Base-by-base conservation (phyloP, 106 monocot species). In the Apostasia ramifera region DNA sequence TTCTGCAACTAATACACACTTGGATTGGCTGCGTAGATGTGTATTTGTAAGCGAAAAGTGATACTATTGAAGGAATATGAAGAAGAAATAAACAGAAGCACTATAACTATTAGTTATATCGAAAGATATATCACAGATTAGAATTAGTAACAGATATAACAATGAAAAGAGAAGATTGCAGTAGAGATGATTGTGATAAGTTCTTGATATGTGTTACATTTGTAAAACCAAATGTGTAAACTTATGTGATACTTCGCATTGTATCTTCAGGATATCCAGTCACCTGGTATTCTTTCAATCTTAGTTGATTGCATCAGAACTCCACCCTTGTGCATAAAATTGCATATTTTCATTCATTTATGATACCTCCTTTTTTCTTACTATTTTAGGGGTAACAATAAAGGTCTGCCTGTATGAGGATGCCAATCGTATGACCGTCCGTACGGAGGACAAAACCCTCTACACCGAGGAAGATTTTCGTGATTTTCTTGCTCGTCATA, bases 381-480 rank as follows among this genome's bases (percentile, higher is more conserved):
- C 57, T 40, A 41, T 71, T 65, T 52, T 84, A 90, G 94, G 94
- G 38, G 61, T 94, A 58, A 80, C 69, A 3, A 83, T 94, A 67
- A 94, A 94, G 73, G 66, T 94, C 13, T 94, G 87, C 72, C 40
- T 77, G 11, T 94, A 78, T 48, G 90, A 85, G 15, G 88, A 83
- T 12, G 68, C 80, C 2, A 69, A 91, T 3, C 77, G 84, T 26
- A 80, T 91, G 15, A 55, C 83, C 53, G 74, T 88, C 38, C 82
- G 73, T 4, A 80, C 87, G 12, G 94, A 94, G 61, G 91, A 94
- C 42, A 88, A 85, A 57, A 94, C 77, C 3, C 70, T 91, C 15
- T 94, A 91, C 75, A 88, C 91, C 1, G 88, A 88, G 71, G 91
- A 94, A n/a, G 91, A 94, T 66, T 86, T 94, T 8, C 81, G 68